A percentile compares a stretch with the other conserved stretches of the same genome.
Conservation (phyloP, 495 filamentous ascomycete species). For the Durotheca rogersii region DNA sequence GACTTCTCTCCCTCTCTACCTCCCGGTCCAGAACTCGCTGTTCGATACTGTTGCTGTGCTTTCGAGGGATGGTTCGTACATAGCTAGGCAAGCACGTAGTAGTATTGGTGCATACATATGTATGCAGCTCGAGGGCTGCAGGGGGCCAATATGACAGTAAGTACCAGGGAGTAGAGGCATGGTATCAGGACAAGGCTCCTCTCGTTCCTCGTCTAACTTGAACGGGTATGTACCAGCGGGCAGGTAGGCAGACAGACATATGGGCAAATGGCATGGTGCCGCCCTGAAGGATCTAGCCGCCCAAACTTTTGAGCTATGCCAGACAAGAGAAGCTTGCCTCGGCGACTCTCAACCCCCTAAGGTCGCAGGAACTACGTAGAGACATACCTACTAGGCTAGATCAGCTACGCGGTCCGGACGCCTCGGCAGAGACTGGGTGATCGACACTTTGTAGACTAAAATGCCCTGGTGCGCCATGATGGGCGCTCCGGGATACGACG, state of each 20-base stretch:
- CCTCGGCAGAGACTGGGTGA: no score
- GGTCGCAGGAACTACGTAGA: not conserved
- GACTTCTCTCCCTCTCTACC: no score
- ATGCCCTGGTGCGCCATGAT: no score
- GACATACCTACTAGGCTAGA: no score
- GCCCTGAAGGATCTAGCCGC: not conserved
- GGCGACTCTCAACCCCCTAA: not conserved
- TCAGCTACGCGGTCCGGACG: no score
- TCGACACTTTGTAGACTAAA: no score
- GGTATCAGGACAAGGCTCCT: not conserved
- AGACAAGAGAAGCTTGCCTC: no score
- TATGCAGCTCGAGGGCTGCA: conserved; percentile 4
- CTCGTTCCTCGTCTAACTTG: conserved; percentile 9
- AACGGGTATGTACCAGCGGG: not conserved
- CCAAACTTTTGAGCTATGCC: not conserved
- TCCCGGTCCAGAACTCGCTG: conserved; percentile 10
- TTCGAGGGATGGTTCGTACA: conserved; percentile 6
- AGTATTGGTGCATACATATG: not conserved
- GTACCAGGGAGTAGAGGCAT: no score
- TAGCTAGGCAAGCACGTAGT: not conserved
- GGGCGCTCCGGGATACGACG: no score
- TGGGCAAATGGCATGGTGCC: not conserved
- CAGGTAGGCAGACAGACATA: not conserved
- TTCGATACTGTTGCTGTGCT: conserved; percentile 1
- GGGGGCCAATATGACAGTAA: no score